phyloP scores from a whole-genome alignment of 2,329 filamentous ascomycete genomes.

The Zasmidium citrigriseum region DNA sequence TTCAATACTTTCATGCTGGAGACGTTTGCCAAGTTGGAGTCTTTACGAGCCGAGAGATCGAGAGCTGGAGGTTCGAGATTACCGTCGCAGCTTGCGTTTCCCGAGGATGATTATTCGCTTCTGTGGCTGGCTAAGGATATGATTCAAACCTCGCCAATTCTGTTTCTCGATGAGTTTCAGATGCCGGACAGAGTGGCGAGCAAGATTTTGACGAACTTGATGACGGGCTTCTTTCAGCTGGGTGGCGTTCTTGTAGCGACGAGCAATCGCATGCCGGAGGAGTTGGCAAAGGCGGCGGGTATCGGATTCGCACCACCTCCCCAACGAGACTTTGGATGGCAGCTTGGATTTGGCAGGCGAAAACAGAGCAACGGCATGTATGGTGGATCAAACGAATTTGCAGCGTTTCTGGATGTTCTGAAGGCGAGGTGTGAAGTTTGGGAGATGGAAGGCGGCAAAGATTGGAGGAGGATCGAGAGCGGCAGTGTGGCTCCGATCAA shows the following conservation, averaged over 20 bases:
- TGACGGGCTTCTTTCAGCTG: slow-evolving; percentile 78
- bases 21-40: slow-evolving; percentile 70
- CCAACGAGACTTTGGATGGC: slow-evolving; percentile 46
- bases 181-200: slow-evolving; percentile 75
- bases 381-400: slow-evolving; percentile 69
- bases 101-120: slow-evolving; percentile 64
- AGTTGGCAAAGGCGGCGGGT: slow-evolving; percentile 73
- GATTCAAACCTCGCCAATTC: slow-evolving; percentile 70
- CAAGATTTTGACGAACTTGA: slow-evolving; percentile 76
- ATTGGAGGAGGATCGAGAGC: slow-evolving; percentile 65
- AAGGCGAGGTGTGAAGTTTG: slow-evolving; percentile 79
- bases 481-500: slow-evolving; percentile 30
- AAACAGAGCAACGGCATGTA: slow-evolving; percentile 51
- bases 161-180: slow-evolving; percentile 84
- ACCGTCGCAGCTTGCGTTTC: slow-evolving; percentile 14
- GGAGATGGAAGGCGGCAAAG: slow-evolving; percentile 75
- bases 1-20: slow-evolving; percentile 88
- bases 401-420: slow-evolving; percentile 72
- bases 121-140: slow-evolving; percentile 75
- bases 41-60: slow-evolving; percentile 52
- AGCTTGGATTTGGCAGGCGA: slow-evolving; percentile 37
- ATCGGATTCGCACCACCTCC: slow-evolving; percentile 63
- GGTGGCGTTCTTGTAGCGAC: slow-evolving; percentile 79
- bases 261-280: slow-evolving; percentile 81
- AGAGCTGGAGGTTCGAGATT: slow-evolving; percentile 7